phyloP scores from a whole-genome alignment of 1,139 yeast species.

The Candida labiduridarum region DNA sequence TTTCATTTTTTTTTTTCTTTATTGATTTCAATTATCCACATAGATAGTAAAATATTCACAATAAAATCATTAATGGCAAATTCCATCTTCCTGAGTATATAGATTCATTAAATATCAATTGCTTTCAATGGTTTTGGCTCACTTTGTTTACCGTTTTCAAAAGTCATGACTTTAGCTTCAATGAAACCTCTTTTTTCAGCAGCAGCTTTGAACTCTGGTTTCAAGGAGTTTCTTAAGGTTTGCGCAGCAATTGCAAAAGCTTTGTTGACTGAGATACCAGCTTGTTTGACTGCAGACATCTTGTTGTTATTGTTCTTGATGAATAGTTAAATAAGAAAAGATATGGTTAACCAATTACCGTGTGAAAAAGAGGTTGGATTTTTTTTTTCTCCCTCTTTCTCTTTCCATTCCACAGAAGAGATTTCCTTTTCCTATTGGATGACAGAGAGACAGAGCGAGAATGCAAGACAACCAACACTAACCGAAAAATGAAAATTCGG shows the following conservation, averaged over 20 bases:
- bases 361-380: not conserved
- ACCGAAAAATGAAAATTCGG: no score
- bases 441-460: not conserved
- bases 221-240: slow-evolving; percentile 85
- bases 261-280: slow-evolving; percentile 85
- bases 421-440: slow-evolving; percentile 4
- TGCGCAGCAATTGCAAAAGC: slow-evolving; percentile 91
- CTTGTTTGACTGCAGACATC: slow-evolving; percentile 84
- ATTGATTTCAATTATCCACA: no score
- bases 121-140: slow-evolving; percentile 30
- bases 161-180: slow-evolving; percentile 76
- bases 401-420: not conserved
- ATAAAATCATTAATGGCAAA: not conserved
- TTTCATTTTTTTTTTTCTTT: not conserved
- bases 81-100: no score
- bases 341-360: no score
- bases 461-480: no score
- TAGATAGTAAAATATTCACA: no score
- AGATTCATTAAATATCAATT: slow-evolving; percentile 9
- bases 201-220: slow-evolving; percentile 79
- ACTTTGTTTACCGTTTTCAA: slow-evolving; percentile 63
- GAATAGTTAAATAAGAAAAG: no score
- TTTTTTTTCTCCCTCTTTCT: slow-evolving; percentile 5
- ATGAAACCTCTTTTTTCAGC: slow-evolving; percentile 74
- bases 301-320: not conserved